Evolutionary conservation across 441 rosid species (phyloP), one percentile per base, ranked within the genome.

Genomic region (Erodium trifolium): DNA sequence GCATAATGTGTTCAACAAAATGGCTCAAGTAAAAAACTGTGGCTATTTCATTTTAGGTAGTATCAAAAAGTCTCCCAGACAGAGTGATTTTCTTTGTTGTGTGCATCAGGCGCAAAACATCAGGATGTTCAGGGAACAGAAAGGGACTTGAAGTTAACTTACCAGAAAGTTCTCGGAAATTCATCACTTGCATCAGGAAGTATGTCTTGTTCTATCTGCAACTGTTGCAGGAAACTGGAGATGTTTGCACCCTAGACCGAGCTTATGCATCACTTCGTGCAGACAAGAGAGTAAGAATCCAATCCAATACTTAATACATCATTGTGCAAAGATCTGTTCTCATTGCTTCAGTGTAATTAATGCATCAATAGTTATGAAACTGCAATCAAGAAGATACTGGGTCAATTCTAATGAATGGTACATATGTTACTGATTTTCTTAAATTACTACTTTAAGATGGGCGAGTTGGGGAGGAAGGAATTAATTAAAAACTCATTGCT

Each of bases 81-180:
- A 9, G 3, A 5, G 4, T 73, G 2, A 0, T 67, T 76, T 71
- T 0, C 67, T 63, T 60, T 74, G 2, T 53, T 67, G 63, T 73
- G 68, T 72, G 43, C 77, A 59, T 67, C 83, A 95, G 98, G 86
- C 91, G 99, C 71, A 95, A 82, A 81, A 78, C 96, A 70, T 89
- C 92, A 73, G 89, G 90, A 70, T 55, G 87, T 70, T 77, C 93
- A 55, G 96, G 90, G 69, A 95, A 85, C 87, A 95, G 86, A 79
- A 95, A 83, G 80, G 83, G 78, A 70, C 97, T 92, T 73, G 99
- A 92, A 82, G 97, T 92, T 67, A 88, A 90, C 80, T 82, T 92
- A 74, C 88, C 97, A 77, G 97, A 95, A 85, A 95, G 98, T 80
- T 95, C 98, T 13, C 86, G 99, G 72, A 92, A 95, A 72, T 95